A percentile compares a stretch with the other conserved stretches of the same genome.
These are phyloP conservation scores for Astrothelium subdiscretum DNA, from an alignment of 495 filamentous ascomycete genomes.

Conservation along the genomic window DNA sequence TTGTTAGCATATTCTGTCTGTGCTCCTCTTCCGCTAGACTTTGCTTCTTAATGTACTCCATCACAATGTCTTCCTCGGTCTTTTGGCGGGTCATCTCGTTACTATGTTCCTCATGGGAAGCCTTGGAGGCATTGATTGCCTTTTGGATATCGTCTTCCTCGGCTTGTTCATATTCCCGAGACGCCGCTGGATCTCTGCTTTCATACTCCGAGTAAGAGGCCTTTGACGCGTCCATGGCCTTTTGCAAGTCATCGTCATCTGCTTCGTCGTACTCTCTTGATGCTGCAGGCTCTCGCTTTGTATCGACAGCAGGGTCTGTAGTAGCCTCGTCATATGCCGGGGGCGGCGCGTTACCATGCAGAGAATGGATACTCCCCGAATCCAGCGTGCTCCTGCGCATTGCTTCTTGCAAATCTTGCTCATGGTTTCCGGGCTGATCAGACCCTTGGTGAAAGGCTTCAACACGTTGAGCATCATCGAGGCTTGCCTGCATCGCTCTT, in stretches of 20 bases:
- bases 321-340: conserved; percentile 30
- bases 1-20: conserved; percentile 18
- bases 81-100: conserved; percentile 31
- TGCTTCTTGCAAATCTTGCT: conserved; percentile 43
- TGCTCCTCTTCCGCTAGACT: conserved; percentile 56
- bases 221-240: conserved; percentile 36
- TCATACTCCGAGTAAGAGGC: not conserved
- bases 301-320: not conserved
- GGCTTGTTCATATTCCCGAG: conserved; percentile 8
- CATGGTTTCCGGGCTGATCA: conserved; percentile 30
- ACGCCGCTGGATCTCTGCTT: not conserved
- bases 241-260: conserved; percentile 38
- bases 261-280: conserved; percentile 4
- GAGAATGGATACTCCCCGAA: conserved; percentile 3
- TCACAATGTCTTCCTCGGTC: conserved; percentile 59
- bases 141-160: conserved; percentile 21
- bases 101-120: not conserved
- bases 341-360: conserved; percentile 23
- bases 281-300: conserved; percentile 5
- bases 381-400: conserved; percentile 44
- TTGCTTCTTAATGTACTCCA: conserved; percentile 70
- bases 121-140: not conserved
- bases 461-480: conserved; percentile 5
- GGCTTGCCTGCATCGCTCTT: conserved; percentile 22
- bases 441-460: conserved; percentile 24